phyloP scores from a whole-genome alignment of 345 rosid species.

The Triadica sebifera region DNA sequence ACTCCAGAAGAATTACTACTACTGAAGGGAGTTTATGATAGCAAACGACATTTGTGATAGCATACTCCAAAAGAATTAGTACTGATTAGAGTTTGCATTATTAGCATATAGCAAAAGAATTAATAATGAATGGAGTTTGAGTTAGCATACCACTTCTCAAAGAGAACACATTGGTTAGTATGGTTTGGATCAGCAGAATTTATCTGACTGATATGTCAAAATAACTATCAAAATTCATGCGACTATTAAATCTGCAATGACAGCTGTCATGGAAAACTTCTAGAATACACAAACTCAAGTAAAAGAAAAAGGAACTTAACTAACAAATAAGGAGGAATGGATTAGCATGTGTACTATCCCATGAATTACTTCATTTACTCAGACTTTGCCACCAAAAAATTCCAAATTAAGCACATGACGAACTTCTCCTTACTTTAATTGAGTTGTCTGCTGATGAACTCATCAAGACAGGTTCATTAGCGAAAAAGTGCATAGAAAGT shows the following conservation, averaged over 20 bases:
- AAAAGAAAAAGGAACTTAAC: not conserved
- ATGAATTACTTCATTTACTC: not conserved
- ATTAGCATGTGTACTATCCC: not conserved
- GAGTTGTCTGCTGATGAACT: slow-evolving; percentile 96
- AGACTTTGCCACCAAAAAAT: not conserved
- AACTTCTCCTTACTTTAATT: slow-evolving; percentile 55
- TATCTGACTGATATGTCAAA: not conserved
- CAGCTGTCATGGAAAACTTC: not conserved
- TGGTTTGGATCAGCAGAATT: not conserved
- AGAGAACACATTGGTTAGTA: not conserved
- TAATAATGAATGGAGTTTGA: not conserved
- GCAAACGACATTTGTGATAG: not conserved
- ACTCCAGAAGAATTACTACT: not conserved
- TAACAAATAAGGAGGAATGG: not conserved
- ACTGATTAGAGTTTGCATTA: not conserved
- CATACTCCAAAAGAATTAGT: not conserved
- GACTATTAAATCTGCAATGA: not conserved
- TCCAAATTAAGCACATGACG: not conserved
- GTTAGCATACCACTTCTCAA: not conserved
- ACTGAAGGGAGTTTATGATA: not conserved
- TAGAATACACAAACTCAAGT: not conserved
- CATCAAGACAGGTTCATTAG: slow-evolving; percentile 95
- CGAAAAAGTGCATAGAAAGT: slow-evolving; percentile 77
- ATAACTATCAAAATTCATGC: not conserved
- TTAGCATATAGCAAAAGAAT: not conserved